Percentiles rank a stretch among this genome's conserved stretches.
Conservation (phyloP, 306 rosid species). For the Vigna unguiculata region DNA sequence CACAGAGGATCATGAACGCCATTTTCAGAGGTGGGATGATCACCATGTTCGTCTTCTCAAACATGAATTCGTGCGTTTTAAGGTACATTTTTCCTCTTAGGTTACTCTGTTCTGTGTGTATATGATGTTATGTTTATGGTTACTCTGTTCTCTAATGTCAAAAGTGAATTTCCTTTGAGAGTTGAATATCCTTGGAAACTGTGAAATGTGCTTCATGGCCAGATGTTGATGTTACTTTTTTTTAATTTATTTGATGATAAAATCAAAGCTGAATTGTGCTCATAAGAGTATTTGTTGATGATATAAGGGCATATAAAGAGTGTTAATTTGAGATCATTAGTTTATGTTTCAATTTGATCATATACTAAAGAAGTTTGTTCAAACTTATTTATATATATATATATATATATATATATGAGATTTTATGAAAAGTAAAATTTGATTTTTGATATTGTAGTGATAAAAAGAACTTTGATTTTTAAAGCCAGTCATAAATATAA, state of each 20-base stretch:
- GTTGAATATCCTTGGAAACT: not conserved
- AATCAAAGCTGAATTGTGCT: not conserved
- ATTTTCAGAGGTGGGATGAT: slow-evolving; percentile 79
- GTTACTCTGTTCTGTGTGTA: not conserved
- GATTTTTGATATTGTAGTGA: not conserved
- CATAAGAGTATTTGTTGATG: not conserved
- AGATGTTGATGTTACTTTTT: not conserved
- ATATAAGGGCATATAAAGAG: not conserved
- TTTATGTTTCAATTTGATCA: not conserved
- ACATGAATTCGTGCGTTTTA: slow-evolving; percentile 87
- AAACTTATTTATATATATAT: too few relatives aligned
- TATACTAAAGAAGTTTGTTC: not conserved
- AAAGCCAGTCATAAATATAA: not conserved
- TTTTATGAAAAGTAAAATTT: not conserved
- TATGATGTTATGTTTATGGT: not conserved
- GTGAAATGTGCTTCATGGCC: not conserved
- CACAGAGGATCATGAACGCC: slow-evolving; percentile 69
- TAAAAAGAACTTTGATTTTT: too few relatives aligned
- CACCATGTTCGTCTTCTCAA: slow-evolving; percentile 63
- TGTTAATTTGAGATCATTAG: not conserved
- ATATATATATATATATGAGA: not conserved
- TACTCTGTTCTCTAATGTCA: not conserved
- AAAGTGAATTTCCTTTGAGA: not conserved
- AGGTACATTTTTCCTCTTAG: slow-evolving; percentile 51
- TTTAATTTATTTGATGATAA: not conserved